Percentiles rank a stretch among this genome's conserved stretches.
Conservation (phyloP, 2,329 filamentous ascomycete species). For the Epichloe baconii region DNA sequence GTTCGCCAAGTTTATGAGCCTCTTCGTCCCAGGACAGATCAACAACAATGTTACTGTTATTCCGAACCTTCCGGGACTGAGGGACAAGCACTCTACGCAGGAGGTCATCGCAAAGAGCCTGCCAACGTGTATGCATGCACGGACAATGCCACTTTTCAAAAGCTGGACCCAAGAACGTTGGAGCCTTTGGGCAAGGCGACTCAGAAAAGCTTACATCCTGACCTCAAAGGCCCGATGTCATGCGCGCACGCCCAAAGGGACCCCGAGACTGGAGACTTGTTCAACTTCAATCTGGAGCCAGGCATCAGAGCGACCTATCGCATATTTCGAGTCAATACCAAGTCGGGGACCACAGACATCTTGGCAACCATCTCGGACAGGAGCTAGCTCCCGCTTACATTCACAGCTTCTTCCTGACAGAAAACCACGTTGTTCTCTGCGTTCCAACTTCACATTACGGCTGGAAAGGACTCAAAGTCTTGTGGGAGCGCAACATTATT, state of each 20-base stretch:
- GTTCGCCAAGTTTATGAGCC: conserved; percentile 57
- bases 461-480: conserved; percentile 43
- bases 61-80: conserved; percentile 48
- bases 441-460: conserved; percentile 53
- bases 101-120: conserved; percentile 22
- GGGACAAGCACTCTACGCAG: conserved; percentile 4
- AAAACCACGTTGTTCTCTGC: conserved; percentile 59
- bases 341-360: conserved; percentile 53
- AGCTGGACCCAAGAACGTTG: conserved; percentile 56
- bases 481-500: conserved; percentile 53
- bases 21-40: conserved; percentile 31
- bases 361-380: conserved; percentile 49
- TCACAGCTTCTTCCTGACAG: conserved; percentile 68
- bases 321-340: conserved; percentile 51
- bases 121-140: conserved; percentile 13
- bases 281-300: conserved; percentile 68
- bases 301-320: conserved; percentile 48
- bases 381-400: conserved; percentile 53
- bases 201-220: conserved; percentile 52
- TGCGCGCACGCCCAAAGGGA: conserved; percentile 62
- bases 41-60: conserved; percentile 55
- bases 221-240: conserved; percentile 52
- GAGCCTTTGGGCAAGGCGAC: conserved; percentile 54
- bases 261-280: conserved; percentile 59
- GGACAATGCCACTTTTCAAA: conserved; percentile 43